Percentiles rank a stretch among this genome's conserved stretches.
phyloP scores from a whole-genome alignment of 169 alveolate genomes.

The Eimeria acervulina region DNA sequence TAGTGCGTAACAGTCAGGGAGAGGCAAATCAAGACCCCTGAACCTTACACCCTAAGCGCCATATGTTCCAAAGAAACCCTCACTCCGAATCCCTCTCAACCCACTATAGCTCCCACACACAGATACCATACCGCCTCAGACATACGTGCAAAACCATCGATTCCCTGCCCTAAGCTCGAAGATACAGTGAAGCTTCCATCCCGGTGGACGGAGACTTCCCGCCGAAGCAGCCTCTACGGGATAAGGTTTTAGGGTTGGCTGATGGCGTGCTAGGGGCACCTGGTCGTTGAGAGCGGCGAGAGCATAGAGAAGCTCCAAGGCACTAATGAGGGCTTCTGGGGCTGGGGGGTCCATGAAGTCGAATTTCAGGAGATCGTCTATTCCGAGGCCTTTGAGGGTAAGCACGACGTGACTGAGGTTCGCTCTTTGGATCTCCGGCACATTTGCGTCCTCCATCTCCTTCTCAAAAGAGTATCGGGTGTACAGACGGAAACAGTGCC shows the following conservation, averaged over 20 bases:
- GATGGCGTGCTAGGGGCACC: not conserved
- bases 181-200: slow-evolving; percentile 14
- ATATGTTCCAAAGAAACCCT: not conserved
- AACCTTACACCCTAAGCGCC: not conserved
- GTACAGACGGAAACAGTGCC: slow-evolving; percentile 98
- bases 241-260: not conserved
- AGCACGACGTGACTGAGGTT: slow-evolving; percentile 90
- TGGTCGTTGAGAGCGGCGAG: slow-evolving; percentile 97
- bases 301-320: slow-evolving; percentile 98
- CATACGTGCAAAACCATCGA: not conserved
- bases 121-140: not conserved
- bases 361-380: slow-evolving; percentile 99
- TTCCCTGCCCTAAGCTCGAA: not conserved
- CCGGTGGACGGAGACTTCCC: not conserved
- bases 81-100: not conserved
- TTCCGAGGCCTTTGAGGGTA: slow-evolving; percentile 97
- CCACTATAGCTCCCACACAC: not conserved
- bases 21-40: not conserved
- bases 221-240: not conserved
- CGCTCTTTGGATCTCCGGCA: slow-evolving; percentile 88
- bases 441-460: slow-evolving; percentile 96
- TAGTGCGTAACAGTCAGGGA: not conserved
- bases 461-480: slow-evolving; percentile 97
- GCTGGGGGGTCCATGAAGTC: slow-evolving; percentile 99
- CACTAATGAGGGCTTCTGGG: slow-evolving; percentile 95